phyloP scores from a whole-genome alignment of 2,329 filamentous ascomycete genomes.

The Fusarium ambrosium region DNA sequence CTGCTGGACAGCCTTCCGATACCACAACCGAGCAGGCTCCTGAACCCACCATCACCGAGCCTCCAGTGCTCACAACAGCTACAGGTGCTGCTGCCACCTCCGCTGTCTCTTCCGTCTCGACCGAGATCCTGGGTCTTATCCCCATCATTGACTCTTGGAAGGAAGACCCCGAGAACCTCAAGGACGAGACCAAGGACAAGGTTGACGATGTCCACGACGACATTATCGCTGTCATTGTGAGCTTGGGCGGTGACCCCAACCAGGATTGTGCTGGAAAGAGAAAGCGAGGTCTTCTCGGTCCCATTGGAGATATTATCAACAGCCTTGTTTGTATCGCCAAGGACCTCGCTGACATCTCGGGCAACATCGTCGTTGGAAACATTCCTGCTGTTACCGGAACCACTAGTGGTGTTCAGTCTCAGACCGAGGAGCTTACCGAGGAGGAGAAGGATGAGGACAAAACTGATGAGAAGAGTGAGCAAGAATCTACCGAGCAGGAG shows the following conservation, averaged over 20 bases:
- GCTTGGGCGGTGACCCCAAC: constrained; percentile 25
- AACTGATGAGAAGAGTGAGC: constrained; percentile 22
- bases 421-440: constrained; percentile 29
- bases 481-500: constrained; percentile 28
- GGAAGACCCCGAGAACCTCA: constrained; percentile 19
- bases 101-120: constrained; percentile 29
- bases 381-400: constrained; percentile 24
- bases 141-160: constrained; percentile 37
- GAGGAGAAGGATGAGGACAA: constrained; percentile 17
- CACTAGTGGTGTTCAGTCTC: constrained; percentile 5
- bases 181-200: constrained; percentile 30
- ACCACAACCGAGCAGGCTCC: constrained; percentile 3
- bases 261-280: constrained; percentile 21
- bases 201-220: constrained; percentile 26
- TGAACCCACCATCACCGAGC: constrained; percentile 18
- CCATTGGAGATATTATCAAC: constrained; percentile 30
- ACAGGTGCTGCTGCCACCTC: constrained; percentile 30
- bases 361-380: constrained; percentile 17
- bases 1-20: not conserved
- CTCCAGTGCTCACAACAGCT: constrained; percentile 24
- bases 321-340: constrained; percentile 29
- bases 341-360: constrained; percentile 24
- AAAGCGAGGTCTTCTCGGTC: constrained; percentile 29
- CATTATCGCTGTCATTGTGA: constrained; percentile 17
- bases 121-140: constrained; percentile 26